Evolutionary conservation across 345 rosid genomes (phyloP).

Genomic region (Rhodomyrtus tomentosa): DNA sequence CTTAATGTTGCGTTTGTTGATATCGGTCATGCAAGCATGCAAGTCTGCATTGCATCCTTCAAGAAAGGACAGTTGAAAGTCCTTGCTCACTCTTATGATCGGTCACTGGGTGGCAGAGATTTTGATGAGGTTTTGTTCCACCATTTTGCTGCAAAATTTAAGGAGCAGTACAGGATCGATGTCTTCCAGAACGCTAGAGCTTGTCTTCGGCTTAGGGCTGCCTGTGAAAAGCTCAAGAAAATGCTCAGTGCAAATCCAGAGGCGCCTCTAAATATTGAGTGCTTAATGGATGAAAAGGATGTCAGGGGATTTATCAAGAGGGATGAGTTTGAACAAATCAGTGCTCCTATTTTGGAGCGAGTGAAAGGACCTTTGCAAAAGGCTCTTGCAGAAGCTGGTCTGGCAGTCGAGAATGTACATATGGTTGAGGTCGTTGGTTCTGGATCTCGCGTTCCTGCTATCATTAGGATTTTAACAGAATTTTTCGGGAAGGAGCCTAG

Average conservation of each 20-base stretch:
- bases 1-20: constrained; percentile 90
- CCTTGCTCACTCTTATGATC: constrained; percentile 71
- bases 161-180: constrained; percentile 87
- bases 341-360: constrained; percentile 75
- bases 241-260: constrained; percentile 91
- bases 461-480: constrained; percentile 68
- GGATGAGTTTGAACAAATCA: constrained; percentile 84
- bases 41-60: constrained; percentile 89
- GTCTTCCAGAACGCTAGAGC: constrained; percentile 85
- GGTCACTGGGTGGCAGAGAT: constrained; percentile 84
- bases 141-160: constrained; percentile 74
- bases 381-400: constrained; percentile 86
- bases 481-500: constrained; percentile 98
- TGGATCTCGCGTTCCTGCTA: constrained; percentile 78
- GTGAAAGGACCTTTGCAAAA: constrained; percentile 84
- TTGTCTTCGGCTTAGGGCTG: constrained; percentile 69
- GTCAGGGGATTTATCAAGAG: constrained; percentile 81
- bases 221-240: constrained; percentile 88
- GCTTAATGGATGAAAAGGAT: constrained; percentile 97
- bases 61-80: constrained; percentile 81
- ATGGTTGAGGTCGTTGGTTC: constrained; percentile 94
- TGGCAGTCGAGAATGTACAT: constrained; percentile 63
- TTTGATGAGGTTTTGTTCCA: constrained; percentile 81
- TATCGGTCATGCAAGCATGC: constrained; percentile 88
- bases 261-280: constrained; percentile 82